phyloP scores from a whole-genome alignment of 805 yeast species.

The Sugiyamaella boreocaroliniensis region DNA sequence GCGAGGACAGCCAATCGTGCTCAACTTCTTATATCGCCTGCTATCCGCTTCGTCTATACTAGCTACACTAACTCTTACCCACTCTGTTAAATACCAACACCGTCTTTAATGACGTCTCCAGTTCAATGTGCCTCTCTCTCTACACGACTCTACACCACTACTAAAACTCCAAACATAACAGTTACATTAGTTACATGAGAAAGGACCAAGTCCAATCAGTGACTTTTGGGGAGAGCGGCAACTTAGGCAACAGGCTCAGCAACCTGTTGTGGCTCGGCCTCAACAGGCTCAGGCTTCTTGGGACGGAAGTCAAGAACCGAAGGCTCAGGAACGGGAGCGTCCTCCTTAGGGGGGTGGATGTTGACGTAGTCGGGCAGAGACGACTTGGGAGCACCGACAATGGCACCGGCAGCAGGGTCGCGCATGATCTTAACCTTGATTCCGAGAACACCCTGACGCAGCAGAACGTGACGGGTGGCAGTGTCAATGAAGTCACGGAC shows the following conservation, averaged over 20 bases:
- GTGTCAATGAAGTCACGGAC: constrained; percentile 96
- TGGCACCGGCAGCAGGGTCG: constrained; percentile 64
- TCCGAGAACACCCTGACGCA: constrained; percentile 99
- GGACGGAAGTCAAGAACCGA: constrained; percentile 66
- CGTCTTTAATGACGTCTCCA: no score
- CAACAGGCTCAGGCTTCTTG: constrained; percentile 24
- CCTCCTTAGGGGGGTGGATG: constrained; percentile 93
- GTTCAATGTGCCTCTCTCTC: no score
- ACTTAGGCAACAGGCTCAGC: constrained; percentile 26
- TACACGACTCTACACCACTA: background rate
- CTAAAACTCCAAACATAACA: background rate
- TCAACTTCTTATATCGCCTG: no score
- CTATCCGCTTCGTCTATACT: no score
- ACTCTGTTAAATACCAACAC: no score
- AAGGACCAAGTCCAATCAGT: background rate
- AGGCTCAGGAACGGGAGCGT: constrained; percentile 52
- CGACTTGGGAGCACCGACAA: constrained; percentile 34
- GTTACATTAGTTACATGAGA: background rate
- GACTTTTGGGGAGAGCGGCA: background rate
- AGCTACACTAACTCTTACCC: no score
- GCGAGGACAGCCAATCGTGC: no score
- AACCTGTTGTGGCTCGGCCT: constrained; percentile 30
- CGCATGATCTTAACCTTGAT: constrained; percentile 99
- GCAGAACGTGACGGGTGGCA: constrained; percentile 98
- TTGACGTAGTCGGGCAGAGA: constrained; percentile 93